phyloP scores from a whole-genome alignment of 345 rosid genomes.

The Capsella bursapastoris region DNA sequence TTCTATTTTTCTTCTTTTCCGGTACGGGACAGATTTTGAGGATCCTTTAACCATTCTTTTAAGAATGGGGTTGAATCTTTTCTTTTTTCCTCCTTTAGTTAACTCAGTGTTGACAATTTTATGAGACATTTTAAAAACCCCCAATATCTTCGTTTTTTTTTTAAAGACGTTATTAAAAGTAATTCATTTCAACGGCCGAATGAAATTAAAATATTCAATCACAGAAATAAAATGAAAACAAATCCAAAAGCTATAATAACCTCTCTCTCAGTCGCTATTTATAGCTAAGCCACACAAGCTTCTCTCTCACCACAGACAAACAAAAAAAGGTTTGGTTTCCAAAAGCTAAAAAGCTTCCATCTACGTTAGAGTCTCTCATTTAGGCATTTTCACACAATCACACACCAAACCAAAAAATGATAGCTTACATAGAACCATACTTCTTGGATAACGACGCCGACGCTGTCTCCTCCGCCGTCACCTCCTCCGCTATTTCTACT shows the following conservation, averaged over 20 bases:
- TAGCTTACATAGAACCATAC: slow-evolving; percentile 71
- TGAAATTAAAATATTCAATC: slow-evolving; percentile 4
- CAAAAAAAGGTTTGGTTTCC: slow-evolving; percentile 31
- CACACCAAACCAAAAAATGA: slow-evolving; percentile 52
- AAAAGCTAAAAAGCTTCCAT: slow-evolving; percentile 37
- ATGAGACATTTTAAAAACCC: slow-evolving; percentile 9
- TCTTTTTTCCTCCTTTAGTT: slow-evolving; percentile 25
- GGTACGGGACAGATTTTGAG: slow-evolving; percentile 46
- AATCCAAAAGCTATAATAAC: slow-evolving; percentile 22
- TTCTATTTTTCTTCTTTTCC: slow-evolving; percentile 4
- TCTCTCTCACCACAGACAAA: slow-evolving; percentile 47
- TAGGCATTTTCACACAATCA: slow-evolving; percentile 15
- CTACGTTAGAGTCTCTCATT: slow-evolving; percentile 31
- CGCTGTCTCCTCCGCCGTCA: slow-evolving; percentile 39
- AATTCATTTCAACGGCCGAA: slow-evolving; percentile 40
- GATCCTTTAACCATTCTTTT: slow-evolving; percentile 45
- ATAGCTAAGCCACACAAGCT: slow-evolving; percentile 39
- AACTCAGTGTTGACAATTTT: slow-evolving; percentile 41
- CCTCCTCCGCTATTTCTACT: slow-evolving; percentile 26
- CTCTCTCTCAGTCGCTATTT: slow-evolving; percentile 41
- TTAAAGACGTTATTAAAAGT: slow-evolving; percentile 22
- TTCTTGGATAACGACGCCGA: slow-evolving; percentile 78
- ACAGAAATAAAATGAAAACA: not conserved
- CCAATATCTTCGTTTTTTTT: slow-evolving; percentile 19
- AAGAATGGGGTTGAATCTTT: slow-evolving; percentile 30